Conservation (phyloP, 768 basidiomycete species). For the Collybia nuda region DNA sequence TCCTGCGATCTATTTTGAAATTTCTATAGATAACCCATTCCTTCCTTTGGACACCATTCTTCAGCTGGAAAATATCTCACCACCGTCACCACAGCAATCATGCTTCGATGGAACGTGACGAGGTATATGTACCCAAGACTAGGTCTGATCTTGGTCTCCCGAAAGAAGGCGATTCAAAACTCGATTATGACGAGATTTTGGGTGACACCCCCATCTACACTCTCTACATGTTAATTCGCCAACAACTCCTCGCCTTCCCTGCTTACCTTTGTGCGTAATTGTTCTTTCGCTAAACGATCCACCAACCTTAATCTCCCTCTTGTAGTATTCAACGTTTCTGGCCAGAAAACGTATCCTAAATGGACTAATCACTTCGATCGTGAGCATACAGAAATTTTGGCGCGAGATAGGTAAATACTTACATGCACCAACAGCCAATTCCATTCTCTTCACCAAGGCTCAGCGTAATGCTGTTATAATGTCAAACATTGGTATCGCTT, state of each 20-base stretch:
- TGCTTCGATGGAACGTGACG: conserved; percentile 54
- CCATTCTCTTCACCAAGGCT: conserved; percentile 52
- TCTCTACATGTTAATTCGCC: conserved; percentile 51
- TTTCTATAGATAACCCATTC: conserved; percentile 39
- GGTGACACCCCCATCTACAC: conserved; percentile 65
- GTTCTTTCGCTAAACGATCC: neutral
- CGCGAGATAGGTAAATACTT: neutral
- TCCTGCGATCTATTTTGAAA: conserved; percentile 7
- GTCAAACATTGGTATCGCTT: conserved; percentile 56
- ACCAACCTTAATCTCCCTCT: no score
- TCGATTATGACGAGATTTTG: conserved; percentile 55
- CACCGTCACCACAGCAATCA: conserved; percentile 53
- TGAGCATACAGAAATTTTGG: conserved; percentile 26
- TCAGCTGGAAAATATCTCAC: conserved; percentile 55
- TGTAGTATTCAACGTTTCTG: conserved; percentile 58
- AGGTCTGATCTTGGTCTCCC: conserved; percentile 54
- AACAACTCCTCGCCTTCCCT: conserved; percentile 60
- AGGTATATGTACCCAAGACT: conserved; percentile 63
- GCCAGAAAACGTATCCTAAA: conserved; percentile 56
- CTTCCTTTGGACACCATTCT: conserved; percentile 52
- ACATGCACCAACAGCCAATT: conserved; percentile 38
- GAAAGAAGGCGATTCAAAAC: conserved; percentile 27
- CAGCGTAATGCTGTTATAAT: conserved; percentile 54
- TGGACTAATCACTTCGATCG: conserved; percentile 71
- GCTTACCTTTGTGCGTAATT: conserved; percentile 53